Evolutionary conservation across 2,329 filamentous ascomycete species (phyloP).

Genomic region (Diaporthe sp.): DNA sequence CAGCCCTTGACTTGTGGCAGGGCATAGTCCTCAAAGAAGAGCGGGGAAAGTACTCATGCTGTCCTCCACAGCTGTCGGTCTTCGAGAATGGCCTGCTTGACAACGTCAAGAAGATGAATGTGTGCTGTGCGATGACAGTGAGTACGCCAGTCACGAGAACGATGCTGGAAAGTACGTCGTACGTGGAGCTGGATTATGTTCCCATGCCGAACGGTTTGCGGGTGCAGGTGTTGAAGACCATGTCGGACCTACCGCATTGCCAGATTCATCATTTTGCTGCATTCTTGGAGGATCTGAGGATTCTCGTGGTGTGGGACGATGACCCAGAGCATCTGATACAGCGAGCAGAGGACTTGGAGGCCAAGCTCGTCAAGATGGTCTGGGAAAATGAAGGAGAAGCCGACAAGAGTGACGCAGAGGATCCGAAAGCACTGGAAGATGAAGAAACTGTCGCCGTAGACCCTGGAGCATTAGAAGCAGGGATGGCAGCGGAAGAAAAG

Average conservation of each 20-base stretch:
- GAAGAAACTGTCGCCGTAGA: slow-evolving; percentile 59
- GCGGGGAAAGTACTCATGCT: slow-evolving; percentile 54
- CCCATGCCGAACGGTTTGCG: slow-evolving; percentile 69
- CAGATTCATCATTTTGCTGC: slow-evolving; percentile 77
- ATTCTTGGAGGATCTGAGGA: slow-evolving; percentile 69
- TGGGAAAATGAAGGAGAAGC: slow-evolving; percentile 61
- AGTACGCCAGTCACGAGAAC: slow-evolving; percentile 74
- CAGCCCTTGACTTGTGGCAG: slow-evolving; percentile 52
- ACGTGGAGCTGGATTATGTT: slow-evolving; percentile 61
- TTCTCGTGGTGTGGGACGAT: slow-evolving; percentile 75
- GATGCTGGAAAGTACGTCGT: slow-evolving; percentile 60
- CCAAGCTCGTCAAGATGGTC: slow-evolving; percentile 68
- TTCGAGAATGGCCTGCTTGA: slow-evolving; percentile 51
- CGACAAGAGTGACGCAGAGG: slow-evolving; percentile 55
- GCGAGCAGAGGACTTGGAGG: slow-evolving; percentile 65
- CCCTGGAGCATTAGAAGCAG: slow-evolving; percentile 55
- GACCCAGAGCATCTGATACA: slow-evolving; percentile 67
- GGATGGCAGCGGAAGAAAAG: slow-evolving; percentile 56
- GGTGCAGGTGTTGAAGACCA: slow-evolving; percentile 71
- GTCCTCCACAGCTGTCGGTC: slow-evolving; percentile 52
- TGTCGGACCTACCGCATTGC: slow-evolving; percentile 68
- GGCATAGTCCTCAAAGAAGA: slow-evolving; percentile 56
- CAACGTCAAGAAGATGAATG: slow-evolving; percentile 54
- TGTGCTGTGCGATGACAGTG: slow-evolving; percentile 74
- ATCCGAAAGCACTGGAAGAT: slow-evolving; percentile 36